phyloP scores from a whole-genome alignment of 805 yeast species.

The Schizosaccharomyces osmophilus region DNA sequence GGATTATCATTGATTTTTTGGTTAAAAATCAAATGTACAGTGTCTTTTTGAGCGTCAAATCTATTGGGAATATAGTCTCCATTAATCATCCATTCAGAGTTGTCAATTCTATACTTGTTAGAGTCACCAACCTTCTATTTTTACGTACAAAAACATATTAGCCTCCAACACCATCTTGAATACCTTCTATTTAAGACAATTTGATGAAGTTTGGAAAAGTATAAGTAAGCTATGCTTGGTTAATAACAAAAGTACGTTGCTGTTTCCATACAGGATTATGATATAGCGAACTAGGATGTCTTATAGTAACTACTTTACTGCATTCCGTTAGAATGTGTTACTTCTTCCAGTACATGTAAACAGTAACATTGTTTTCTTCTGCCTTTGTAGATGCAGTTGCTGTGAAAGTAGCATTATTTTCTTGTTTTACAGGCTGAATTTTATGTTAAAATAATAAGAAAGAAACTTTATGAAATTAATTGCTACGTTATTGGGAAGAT shows the following conservation, averaged over 20 bases:
- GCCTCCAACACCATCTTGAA: slow-evolving; percentile 75
- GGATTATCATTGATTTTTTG: slow-evolving; percentile 75
- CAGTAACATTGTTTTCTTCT: too few relatives aligned
- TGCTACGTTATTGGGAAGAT: too few relatives aligned
- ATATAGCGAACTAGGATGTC: background rate
- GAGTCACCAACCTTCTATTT: background rate
- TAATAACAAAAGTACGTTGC: background rate
- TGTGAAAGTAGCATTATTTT: too few relatives aligned
- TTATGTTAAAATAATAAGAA: too few relatives aligned
- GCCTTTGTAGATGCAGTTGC: too few relatives aligned
- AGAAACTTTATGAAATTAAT: too few relatives aligned
- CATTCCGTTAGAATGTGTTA: too few relatives aligned
- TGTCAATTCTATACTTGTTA: slow-evolving; percentile 34
- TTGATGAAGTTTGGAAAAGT: background rate
- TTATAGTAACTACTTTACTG: too few relatives aligned
- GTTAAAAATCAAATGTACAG: slow-evolving; percentile 67
- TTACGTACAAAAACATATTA: slow-evolving; percentile 50
- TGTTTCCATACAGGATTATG: too few relatives aligned
- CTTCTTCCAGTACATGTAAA: too few relatives aligned
- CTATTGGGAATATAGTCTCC: slow-evolving; percentile 81
- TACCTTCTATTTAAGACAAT: background rate
- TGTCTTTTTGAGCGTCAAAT: slow-evolving; percentile 76
- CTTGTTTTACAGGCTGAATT: too few relatives aligned
- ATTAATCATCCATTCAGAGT: slow-evolving; percentile 85
- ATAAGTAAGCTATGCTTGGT: background rate